A percentile compares a stretch with the other conserved stretches of the same genome.
Conservation (phyloP, 345 rosid species). For the Abelmoschus esculentus region DNA sequence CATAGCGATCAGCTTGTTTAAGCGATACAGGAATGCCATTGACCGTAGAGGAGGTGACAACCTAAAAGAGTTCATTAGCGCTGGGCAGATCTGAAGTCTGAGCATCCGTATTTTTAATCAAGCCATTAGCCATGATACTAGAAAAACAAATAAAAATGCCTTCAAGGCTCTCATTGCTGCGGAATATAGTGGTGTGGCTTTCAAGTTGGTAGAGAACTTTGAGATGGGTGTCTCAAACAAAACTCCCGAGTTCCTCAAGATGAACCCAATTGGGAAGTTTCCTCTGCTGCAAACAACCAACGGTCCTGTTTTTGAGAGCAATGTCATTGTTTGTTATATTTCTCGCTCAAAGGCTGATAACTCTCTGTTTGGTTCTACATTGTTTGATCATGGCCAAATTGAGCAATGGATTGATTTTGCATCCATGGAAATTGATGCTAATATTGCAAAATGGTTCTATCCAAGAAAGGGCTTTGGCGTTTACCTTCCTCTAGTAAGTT, state of each 20-base stretch:
- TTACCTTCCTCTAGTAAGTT: constrained; percentile 71
- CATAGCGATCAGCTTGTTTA: constrained; percentile 77
- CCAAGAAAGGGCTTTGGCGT: constrained; percentile 53
- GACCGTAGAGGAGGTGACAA: constrained; percentile 93
- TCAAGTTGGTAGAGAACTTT: constrained; percentile 45
- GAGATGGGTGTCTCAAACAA: constrained; percentile 89
- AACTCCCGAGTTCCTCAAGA: constrained; percentile 75
- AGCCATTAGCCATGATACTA: constrained; percentile 53
- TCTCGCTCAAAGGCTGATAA: constrained; percentile 56
- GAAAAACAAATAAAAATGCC: constrained; percentile 58
- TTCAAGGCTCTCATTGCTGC: constrained; percentile 76
- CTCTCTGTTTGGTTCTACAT: constrained; percentile 56
- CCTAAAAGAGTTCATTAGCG: too few species aligned
- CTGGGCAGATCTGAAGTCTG: constrained; percentile 58
- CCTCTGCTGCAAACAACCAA: constrained; percentile 96
- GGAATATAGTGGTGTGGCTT: constrained; percentile 69
- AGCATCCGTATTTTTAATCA: constrained; percentile 28
- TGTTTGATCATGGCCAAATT: constrained; percentile 60
- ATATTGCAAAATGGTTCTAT: constrained; percentile 44
- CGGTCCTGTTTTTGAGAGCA: constrained; percentile 87
- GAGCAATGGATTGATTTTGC: constrained; percentile 97
- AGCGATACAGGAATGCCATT: constrained; percentile 71
- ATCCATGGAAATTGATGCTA: constrained; percentile 62
- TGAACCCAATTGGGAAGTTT: constrained; percentile 97
- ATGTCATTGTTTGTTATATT: constrained; percentile 86